These are phyloP conservation scores for Colletotrichum sp. DNA, from an alignment of 2,329 filamentous ascomycete species.

Conservation along the genomic window DNA sequence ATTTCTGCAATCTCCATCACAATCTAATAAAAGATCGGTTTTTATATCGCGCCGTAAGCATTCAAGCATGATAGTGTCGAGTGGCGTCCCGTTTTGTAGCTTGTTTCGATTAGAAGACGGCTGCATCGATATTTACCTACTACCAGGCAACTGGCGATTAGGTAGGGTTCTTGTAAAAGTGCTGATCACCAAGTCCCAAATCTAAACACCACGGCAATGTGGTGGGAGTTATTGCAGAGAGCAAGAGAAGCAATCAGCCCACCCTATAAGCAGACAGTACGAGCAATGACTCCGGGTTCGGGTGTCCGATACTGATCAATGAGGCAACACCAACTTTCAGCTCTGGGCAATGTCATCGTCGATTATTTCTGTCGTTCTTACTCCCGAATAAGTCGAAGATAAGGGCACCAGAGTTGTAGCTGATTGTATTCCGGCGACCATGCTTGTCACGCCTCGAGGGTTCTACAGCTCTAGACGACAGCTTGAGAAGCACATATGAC, in stretches of 20 bases:
- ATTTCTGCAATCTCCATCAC: neutral
- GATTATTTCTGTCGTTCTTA: neutral
- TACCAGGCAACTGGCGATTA: too few relatives aligned
- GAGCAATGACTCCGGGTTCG: fast-evolving
- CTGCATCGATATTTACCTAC: too few relatives aligned
- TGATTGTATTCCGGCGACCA: fast-evolving
- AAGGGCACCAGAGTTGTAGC: neutral
- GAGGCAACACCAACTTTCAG: neutral
- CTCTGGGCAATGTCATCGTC: neutral
- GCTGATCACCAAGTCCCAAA: neutral
- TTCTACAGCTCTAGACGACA: neutral
- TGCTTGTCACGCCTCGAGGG: fast-evolving
- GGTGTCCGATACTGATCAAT: neutral
- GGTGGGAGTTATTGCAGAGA: neutral
- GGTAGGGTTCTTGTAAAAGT: neutral
- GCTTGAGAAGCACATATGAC: neutral
- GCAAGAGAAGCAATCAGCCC: neutral
- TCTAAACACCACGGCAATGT: neutral
- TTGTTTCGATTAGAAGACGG: too few relatives aligned
- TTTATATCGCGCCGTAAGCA: neutral
- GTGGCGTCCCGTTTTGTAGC: too few relatives aligned
- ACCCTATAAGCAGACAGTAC: neutral
- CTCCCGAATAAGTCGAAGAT: neutral
- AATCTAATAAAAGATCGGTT: neutral
- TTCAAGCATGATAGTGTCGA: too few relatives aligned